These are phyloP conservation scores for Diversispora epigaea DNA, from an alignment of 192 early-diverging fungal species.

Conservation along the genomic window DNA sequence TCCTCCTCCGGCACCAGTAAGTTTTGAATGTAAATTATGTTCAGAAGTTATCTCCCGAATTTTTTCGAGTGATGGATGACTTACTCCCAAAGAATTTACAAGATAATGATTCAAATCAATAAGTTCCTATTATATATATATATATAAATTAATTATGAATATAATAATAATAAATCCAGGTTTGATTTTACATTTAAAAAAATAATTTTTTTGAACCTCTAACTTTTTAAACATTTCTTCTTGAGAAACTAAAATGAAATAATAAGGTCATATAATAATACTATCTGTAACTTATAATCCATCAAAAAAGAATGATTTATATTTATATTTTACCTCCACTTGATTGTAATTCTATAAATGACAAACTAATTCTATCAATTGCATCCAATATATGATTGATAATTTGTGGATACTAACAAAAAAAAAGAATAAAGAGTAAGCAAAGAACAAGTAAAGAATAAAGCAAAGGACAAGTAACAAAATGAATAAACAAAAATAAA, in stretches of 20 bases:
- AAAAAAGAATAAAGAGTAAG: background rate
- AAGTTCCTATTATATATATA: slow-evolving; percentile 52
- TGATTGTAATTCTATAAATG: slow-evolving; percentile 38
- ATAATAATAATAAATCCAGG: background rate
- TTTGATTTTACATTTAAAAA: background rate
- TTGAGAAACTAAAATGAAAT: too few species aligned
- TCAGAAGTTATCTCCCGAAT: slow-evolving; percentile 63
- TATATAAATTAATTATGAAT: background rate
- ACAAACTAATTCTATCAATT: slow-evolving; percentile 59
- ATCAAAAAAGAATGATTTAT: slow-evolving; percentile 12
- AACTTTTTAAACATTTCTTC: too few species aligned
- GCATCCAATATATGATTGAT: slow-evolving; percentile 67
- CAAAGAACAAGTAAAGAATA: background rate
- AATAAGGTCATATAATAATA: background rate
- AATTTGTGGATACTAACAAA: slow-evolving; percentile 52
- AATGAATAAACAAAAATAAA: background rate
- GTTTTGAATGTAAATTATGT: slow-evolving; percentile 74
- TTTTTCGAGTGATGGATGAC: slow-evolving; percentile 80
- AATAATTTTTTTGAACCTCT: background rate
- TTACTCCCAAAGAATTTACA: slow-evolving; percentile 74
- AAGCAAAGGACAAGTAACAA: background rate
- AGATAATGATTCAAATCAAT: slow-evolving; percentile 87
- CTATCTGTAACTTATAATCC: background rate
- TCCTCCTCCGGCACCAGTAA: slow-evolving; percentile 97
- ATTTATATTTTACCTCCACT: slow-evolving; percentile 31